Evolutionary conservation across 768 basidiomycete genomes (phyloP), one percentile per base, ranked within the genome.

Genomic region (Trametes punicea): DNA sequence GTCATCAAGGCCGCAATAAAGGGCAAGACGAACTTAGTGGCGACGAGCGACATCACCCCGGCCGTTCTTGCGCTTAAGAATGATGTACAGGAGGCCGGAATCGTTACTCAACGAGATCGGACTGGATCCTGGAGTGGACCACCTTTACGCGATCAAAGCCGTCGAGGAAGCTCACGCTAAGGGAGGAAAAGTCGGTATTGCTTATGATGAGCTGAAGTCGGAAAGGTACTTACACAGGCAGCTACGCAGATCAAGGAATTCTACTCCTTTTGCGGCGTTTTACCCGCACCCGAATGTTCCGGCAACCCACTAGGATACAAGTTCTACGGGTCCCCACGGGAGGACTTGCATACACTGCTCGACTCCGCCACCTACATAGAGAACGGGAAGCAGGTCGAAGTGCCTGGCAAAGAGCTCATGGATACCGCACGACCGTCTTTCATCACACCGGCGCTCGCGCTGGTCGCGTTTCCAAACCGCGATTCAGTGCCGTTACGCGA

Each of bases 101-200:
- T 98, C 65, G 78, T 93, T 98, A 62, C 79, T 98, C 81, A 99
- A 99, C 73, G 97, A 99, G 76, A 91, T 99, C 65, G 97, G 97
- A 45, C 81, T 99, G 41, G 97, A 98, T 72, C 94, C 94, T 44
- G 94, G 94, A 67, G 90, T 96, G 57, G 92, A 95, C 71, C 92
- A 95, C 70, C 73, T 97, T 56, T 96, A 94, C 70, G 94, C 94
- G 27, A 77, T 97, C 72, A 96, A 96, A 81, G 91, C 87, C 21
- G 92, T 99, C 62, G 81, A 83, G 48, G 96, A 98, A 69, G 91
- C 98, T 4, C 94, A 99, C 70, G 87, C 81, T 39, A 89, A 89
- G 67, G 95, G 96, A 31, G 97, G 96, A 44, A 98, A 97, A 84
- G 90, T 88, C 33, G 50, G 51, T 21, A 8, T 20, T 21, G 7